phyloP scores from a whole-genome alignment of 805 yeast species.

The Candida insectorum region DNA sequence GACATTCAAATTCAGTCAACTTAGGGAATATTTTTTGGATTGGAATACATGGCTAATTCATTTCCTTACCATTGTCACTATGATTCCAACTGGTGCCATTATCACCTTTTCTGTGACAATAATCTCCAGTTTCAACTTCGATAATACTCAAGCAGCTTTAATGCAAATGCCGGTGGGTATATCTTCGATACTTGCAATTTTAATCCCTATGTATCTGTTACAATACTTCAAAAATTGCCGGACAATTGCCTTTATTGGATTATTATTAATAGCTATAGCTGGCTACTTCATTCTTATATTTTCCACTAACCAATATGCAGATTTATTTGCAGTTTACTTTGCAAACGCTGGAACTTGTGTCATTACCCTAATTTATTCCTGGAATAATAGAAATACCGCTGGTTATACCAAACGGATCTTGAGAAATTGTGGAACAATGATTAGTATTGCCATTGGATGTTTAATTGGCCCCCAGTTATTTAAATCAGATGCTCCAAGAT shows the following conservation, averaged over 20 bases:
- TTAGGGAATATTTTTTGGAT: conserved; percentile 37
- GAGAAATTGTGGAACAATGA: conserved; percentile 54
- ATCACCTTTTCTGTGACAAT: conserved; percentile 53
- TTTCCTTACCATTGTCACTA: conserved; percentile 42
- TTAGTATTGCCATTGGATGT: conserved; percentile 67
- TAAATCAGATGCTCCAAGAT: conserved; percentile 49
- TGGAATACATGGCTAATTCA: conserved; percentile 49
- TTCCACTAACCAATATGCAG: conserved; percentile 38
- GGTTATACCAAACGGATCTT: conserved; percentile 74
- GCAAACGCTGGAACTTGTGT: conserved; percentile 55
- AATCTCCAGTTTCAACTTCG: conserved; percentile 51
- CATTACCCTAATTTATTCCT: conserved; percentile 55
- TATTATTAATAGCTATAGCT: conserved; percentile 31
- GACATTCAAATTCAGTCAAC: conserved; percentile 42
- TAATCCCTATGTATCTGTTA: conserved; percentile 29
- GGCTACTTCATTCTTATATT: conserved; percentile 43
- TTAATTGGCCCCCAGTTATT: conserved; percentile 69
- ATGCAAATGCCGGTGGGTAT: conserved; percentile 60
- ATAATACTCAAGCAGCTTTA: conserved; percentile 41
- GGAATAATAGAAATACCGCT: conserved; percentile 64
- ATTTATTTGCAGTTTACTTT: conserved; percentile 47
- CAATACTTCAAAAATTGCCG: conserved; percentile 20
- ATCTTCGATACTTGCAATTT: conserved; percentile 34
- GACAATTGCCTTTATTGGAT: conserved; percentile 24
- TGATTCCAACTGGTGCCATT: conserved; percentile 50